A percentile compares a stretch with the other conserved stretches of the same genome.
Conservation (phyloP, 164 flowering plant genomes). For the Magnolia sinica region DNA sequence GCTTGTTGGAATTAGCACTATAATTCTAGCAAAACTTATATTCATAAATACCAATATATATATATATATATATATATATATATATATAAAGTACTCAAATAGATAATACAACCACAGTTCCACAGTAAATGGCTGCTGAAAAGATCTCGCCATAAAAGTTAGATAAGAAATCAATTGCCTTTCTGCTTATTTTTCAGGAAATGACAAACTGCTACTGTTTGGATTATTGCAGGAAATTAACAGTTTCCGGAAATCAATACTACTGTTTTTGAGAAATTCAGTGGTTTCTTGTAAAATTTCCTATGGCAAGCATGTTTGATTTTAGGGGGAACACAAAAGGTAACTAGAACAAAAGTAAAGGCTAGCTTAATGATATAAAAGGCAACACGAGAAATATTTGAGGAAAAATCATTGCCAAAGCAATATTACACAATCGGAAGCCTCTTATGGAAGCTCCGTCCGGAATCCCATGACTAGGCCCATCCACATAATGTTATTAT, state of each 20-base stretch:
- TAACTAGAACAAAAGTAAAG: background rate
- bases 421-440: background rate
- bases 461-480: background rate
- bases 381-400: background rate
- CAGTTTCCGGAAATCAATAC: background rate
- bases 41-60: background rate
- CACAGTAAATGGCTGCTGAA: background rate
- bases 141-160: background rate
- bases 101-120: background rate
- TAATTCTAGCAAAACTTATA: background rate
- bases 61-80: too few species aligned
- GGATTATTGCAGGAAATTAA: background rate
- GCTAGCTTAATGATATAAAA: background rate
- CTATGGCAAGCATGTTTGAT: background rate
- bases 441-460: background rate
- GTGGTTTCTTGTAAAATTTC: background rate
- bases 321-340: background rate
- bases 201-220: background rate
- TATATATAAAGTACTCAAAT: background rate
- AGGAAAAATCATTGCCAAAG: background rate
- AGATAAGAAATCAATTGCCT: background rate
- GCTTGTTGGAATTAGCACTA: background rate
- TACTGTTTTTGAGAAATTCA: background rate
- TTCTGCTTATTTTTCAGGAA: background rate
- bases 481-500: background rate